Evolutionary conservation across 805 yeast species (phyloP).

Genomic region (Priceomyces medius): DNA sequence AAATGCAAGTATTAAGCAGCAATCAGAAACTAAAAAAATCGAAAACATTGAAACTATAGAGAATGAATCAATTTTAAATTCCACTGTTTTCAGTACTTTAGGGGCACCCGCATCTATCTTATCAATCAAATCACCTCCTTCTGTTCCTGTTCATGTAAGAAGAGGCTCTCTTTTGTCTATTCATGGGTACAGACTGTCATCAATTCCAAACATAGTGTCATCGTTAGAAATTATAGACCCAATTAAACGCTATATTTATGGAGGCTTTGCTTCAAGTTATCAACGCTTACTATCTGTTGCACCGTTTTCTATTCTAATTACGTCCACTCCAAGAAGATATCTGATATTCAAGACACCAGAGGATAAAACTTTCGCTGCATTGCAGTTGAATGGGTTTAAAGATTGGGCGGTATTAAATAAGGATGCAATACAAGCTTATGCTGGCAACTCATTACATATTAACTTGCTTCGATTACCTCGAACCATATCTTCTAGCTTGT

Average conservation of each 20-base stretch:
- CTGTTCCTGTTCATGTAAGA: conserved; percentile 51
- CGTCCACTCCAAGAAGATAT: conserved; percentile 30
- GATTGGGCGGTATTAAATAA: conserved; percentile 63
- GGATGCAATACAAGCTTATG: conserved; percentile 48
- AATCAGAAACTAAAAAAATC: conserved; percentile 11
- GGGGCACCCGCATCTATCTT: conserved; percentile 51
- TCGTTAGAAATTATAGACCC: conserved; percentile 35
- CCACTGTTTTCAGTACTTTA: conserved; percentile 37
- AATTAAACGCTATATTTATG: conserved; percentile 42
- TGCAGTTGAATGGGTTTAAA: conserved; percentile 54
- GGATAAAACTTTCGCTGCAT: conserved; percentile 41
- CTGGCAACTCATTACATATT: conserved; percentile 52
- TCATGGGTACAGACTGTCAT: conserved; percentile 28
- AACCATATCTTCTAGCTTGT: conserved; percentile 32
- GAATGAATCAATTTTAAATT: conserved; percentile 18
- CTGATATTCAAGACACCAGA: conserved; percentile 15
- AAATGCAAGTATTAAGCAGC: conserved; percentile 6
- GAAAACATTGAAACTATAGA: conserved; percentile 14
- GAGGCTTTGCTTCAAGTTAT: conserved; percentile 45
- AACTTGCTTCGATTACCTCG: conserved; percentile 39
- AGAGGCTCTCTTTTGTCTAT: conserved; percentile 52
- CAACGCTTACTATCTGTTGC: conserved; percentile 49
- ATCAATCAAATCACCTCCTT: conserved; percentile 55
- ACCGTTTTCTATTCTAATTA: conserved; percentile 44
- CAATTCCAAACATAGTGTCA: conserved; percentile 18